Conservation (phyloP, 2,329 filamentous ascomycete species). For the Exophiala sideris region DNA sequence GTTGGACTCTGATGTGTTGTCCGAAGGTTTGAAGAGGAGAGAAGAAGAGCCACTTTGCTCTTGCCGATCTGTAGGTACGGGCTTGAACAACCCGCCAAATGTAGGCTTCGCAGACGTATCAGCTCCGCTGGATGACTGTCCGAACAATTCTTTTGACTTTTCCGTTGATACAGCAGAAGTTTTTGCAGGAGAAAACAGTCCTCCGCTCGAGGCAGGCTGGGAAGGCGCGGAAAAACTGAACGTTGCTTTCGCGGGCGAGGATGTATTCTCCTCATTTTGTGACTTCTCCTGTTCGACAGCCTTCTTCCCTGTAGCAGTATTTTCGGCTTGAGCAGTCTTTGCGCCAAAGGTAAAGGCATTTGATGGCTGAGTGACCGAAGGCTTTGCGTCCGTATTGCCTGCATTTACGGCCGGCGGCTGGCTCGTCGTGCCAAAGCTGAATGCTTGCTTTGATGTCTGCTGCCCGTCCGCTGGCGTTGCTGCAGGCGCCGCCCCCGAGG, state of each 20-base stretch:
- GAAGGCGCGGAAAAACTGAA: constrained; percentile 10
- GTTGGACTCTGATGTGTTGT: background rate
- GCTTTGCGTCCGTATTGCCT: background rate
- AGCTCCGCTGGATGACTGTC: constrained; percentile 1
- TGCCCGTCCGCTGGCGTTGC: background rate
- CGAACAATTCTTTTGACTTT: constrained; percentile 3
- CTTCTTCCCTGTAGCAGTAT: background rate
- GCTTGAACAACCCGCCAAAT: constrained; percentile 7
- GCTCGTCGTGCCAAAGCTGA: constrained; percentile 2
- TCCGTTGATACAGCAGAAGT: background rate
- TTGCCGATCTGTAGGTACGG: background rate
- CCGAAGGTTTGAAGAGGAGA: background rate
- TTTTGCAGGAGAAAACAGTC: constrained; percentile 14
- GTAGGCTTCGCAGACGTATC: background rate
- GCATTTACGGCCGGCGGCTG: constrained; percentile 2
- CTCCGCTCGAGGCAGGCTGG: constrained; percentile 9
- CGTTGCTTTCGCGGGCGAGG: background rate
- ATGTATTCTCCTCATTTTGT: background rate
- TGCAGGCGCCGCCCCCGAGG: background rate
- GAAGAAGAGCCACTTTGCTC: background rate
- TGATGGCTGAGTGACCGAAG: background rate
- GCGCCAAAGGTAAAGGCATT: constrained; percentile 3
- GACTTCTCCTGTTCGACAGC: background rate
- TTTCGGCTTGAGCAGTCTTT: background rate
- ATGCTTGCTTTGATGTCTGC: constrained; percentile 1